Conservation (phyloP, 768 basidiomycete species). For the Daedaleopsis sinensis region DNA sequence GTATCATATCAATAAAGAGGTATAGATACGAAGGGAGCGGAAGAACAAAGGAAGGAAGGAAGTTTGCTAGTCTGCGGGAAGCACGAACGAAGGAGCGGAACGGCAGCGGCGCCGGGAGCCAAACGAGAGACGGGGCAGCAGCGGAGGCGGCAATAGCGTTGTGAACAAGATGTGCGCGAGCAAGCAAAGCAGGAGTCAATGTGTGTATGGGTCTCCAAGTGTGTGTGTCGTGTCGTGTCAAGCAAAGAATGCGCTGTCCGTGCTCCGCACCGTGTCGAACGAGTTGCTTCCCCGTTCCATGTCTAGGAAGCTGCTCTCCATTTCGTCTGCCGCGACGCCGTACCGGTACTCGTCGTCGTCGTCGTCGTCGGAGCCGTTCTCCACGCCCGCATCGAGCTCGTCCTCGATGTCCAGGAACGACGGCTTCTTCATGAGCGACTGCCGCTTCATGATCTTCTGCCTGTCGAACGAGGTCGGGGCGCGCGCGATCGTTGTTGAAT, state of each 20-base stretch:
- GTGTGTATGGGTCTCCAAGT: background rate
- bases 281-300: constrained; percentile 41
- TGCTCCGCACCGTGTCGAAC: constrained; percentile 41
- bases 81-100: background rate
- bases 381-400: constrained; percentile 25
- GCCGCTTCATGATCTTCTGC: constrained; percentile 32
- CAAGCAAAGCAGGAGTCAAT: background rate
- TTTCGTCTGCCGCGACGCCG: constrained; percentile 8
- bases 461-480: constrained; percentile 32
- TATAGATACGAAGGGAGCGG: constrained; percentile 24
- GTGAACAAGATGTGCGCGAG: background rate
- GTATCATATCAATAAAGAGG: constrained; percentile 25
- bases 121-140: background rate
- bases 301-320: constrained; percentile 45
- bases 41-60: background rate
- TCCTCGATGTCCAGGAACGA: constrained; percentile 73
- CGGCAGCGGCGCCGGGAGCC: constrained; percentile 1
- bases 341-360: constrained; percentile 1
- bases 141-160: background rate
- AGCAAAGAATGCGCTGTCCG: constrained; percentile 33
- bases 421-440: constrained; percentile 64
- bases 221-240: constrained; percentile 1
- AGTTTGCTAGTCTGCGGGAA: background rate
- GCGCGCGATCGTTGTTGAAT: constrained; percentile 13
- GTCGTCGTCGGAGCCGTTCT: constrained; percentile 9